Conservation (phyloP, 352 stramenopile species). For the Detonula confervacea region DNA sequence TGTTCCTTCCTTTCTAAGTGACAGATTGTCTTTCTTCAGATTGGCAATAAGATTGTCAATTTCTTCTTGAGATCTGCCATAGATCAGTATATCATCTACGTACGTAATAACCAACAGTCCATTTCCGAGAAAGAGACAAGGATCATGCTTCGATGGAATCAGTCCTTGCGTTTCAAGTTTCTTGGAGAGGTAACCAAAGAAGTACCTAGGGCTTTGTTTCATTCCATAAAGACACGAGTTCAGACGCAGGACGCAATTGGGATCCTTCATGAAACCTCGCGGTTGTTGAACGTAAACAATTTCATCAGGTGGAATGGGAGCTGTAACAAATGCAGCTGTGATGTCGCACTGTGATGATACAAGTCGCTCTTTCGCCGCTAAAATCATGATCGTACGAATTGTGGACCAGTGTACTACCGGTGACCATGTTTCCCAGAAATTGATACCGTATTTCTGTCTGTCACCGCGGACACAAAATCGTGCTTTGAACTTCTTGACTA, state of each 20-base stretch:
- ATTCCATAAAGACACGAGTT: constrained; percentile 50
- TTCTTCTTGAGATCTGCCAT: not conserved
- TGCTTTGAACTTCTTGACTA: too few relatives aligned
- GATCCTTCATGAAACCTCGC: constrained; percentile 19
- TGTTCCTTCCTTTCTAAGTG: not conserved
- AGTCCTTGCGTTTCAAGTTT: not conserved
- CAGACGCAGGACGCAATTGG: constrained; percentile 22
- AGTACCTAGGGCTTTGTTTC: constrained; percentile 29
- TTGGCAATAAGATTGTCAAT: not conserved
- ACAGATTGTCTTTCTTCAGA: not conserved
- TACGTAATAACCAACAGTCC: not conserved
- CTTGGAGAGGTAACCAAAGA: constrained; percentile 21
- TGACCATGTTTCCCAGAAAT: constrained; percentile 41
- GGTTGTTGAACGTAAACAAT: constrained; percentile 34
- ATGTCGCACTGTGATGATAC: constrained; percentile 11
- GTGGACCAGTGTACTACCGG: constrained; percentile 24
- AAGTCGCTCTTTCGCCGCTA: constrained; percentile 17
- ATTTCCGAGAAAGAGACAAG: not conserved
- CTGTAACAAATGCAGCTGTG: constrained; percentile 25
- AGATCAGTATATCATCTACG: not conserved
- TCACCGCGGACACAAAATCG: constrained; percentile 49
- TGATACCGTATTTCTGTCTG: constrained; percentile 29
- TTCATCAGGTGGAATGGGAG: constrained; percentile 1
- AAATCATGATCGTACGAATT: constrained; percentile 47
- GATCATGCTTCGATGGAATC: not conserved